These are phyloP conservation scores for Colletotrichum ledebouriae DNA, from an alignment of 2,329 filamentous ascomycete genomes.

Conservation along the genomic window DNA sequence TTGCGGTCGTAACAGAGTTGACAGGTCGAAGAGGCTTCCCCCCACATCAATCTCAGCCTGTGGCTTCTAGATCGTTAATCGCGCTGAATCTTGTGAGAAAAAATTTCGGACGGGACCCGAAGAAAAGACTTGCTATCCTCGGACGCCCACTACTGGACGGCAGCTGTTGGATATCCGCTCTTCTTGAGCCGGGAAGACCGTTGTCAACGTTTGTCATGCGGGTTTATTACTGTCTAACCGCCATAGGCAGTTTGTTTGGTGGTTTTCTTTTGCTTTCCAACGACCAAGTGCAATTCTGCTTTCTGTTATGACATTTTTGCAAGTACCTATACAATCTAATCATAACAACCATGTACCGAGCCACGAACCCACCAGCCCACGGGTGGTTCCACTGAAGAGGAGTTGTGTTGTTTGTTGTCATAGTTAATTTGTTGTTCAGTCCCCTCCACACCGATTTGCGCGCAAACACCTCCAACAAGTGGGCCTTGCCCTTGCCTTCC, in stretches of 20 bases:
- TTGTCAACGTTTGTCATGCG: slow-evolving; percentile 33
- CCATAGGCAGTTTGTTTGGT: slow-evolving; percentile 7
- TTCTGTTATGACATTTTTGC: neutral
- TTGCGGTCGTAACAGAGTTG: too few species aligned
- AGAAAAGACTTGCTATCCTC: slow-evolving; percentile 5
- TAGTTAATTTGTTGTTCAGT: too few species aligned
- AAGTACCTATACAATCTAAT: too few species aligned
- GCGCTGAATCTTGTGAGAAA: slow-evolving; percentile 4
- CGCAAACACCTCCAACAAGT: too few species aligned
- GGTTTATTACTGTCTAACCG: neutral
- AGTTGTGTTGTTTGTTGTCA: too few species aligned
- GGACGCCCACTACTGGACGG: neutral
- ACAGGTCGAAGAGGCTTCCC: too few species aligned
- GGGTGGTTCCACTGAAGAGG: too few species aligned
- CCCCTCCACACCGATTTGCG: too few species aligned
- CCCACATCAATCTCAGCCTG: slow-evolving; percentile 26
- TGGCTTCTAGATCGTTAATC: slow-evolving; percentile 30
- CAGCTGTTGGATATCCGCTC: slow-evolving; percentile 22
- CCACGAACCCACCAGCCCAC: too few species aligned
- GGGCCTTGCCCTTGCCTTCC: too few species aligned
- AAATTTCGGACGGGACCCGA: slow-evolving; percentile 15
- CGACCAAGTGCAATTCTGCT: neutral
- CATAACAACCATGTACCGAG: too few species aligned
- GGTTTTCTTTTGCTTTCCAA: neutral
- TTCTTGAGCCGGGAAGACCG: slow-evolving; percentile 25